A percentile compares a stretch with the other conserved stretches of the same genome.
phyloP scores from a whole-genome alignment of 139 green algal genomes.

The Picochlorum sp. region DNA sequence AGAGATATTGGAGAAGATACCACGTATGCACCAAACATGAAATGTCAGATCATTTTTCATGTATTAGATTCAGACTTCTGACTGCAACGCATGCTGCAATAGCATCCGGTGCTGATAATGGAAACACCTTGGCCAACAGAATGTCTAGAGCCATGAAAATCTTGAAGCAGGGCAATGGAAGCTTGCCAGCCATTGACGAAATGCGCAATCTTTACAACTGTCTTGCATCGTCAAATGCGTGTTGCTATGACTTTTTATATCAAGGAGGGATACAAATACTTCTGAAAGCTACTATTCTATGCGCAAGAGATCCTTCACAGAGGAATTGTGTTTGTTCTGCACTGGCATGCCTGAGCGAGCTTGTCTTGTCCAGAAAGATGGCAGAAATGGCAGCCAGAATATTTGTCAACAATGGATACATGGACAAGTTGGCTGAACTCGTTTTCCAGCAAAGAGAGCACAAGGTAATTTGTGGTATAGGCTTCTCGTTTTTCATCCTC shows the following conservation, averaged over 20 bases:
- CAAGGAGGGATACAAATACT: background rate
- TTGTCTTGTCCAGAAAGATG: conserved; percentile 9
- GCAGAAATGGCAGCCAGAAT: conserved; percentile 26
- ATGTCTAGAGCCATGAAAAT: no score
- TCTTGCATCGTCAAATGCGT: no score
- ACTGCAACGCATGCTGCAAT: background rate
- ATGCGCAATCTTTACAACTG: no score
- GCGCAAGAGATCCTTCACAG: background rate
- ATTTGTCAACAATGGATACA: conserved; percentile 42
- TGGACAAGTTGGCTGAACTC: no score
- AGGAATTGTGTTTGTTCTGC: background rate
- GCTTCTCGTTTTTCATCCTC: no score
- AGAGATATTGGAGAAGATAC: background rate
- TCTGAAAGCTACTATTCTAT: background rate
- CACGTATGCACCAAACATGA: background rate
- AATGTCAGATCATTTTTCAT: background rate
- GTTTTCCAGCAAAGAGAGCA: no score
- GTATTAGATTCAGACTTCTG: background rate
- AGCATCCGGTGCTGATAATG: no score
- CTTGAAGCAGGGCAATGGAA: no score
- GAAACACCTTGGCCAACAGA: no score
- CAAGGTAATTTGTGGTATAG: no score
- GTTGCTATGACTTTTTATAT: background rate
- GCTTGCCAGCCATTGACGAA: no score
- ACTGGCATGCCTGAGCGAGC: conserved; percentile 3